Evolutionary conservation across 1,139 yeast genomes (phyloP), one percentile per base, ranked within the genome.

Genomic region (Scheffersomyces quercinus): DNA sequence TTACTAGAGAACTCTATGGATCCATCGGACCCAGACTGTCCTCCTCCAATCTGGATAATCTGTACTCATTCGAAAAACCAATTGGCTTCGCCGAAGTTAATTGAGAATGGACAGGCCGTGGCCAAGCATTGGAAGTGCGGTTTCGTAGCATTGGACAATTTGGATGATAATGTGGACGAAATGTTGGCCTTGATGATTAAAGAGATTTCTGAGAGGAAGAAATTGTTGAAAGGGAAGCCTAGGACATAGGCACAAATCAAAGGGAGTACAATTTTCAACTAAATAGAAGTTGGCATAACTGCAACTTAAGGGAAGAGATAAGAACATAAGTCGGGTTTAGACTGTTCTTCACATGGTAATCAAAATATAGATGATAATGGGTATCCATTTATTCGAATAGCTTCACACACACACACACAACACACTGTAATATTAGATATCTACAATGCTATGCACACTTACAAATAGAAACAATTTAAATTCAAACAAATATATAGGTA

Each of bases 41-140:
- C 82, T 11, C 95, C 93, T 1, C 90, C 91, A 0, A 76, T 84
- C 8, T 68, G 86, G 62, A 68, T 86, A 3, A 73, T 83, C 2
- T 84, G 88, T 52, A 84, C 91, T 0, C 85, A 85, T 54, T 57
- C 68, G 0, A 67, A 74, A 30, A 82, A 78, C 55, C 75, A 69
- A 9, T 63, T 82, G 36, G 79, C 83, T 0, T 80, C 88, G 26
- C 88, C 88, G 0, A 56, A 70, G 10, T 59, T 85, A 37, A 65
- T 85, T 6, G 77, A 77, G 35, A 66, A 73, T 43, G 95, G 93
- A 0, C 69, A 67, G 45, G 58, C 70, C 31, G 59, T 84, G 42
- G 88, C 89, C 0, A 58, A 65, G 30, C 56, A 66, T 26, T 85
- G 91, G 91, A 71, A 75, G 2, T 77, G 85, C 53, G 83, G 88